These are phyloP conservation scores for Mercurialis annua DNA, from an alignment of 345 rosid genomes.

Conservation along the genomic window DNA sequence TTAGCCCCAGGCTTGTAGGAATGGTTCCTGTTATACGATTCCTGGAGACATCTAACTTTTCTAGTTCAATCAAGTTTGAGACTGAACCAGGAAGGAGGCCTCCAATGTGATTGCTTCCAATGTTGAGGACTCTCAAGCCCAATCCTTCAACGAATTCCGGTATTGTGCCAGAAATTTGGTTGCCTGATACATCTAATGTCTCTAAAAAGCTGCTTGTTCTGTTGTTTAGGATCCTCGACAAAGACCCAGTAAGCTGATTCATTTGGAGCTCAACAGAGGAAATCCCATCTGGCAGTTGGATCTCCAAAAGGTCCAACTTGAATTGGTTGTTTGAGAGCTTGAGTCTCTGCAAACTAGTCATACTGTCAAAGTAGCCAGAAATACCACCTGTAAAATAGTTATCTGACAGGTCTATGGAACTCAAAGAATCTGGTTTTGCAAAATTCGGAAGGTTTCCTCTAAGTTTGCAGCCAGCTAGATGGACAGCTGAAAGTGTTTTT, in stretches of 20 bases:
- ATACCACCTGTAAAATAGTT: slow-evolving; percentile 60
- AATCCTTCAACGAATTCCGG: slow-evolving; percentile 65
- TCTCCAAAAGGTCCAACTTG: slow-evolving; percentile 55
- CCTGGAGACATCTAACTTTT: slow-evolving; percentile 66
- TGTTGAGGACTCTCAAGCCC: slow-evolving; percentile 59
- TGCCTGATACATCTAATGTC: slow-evolving; percentile 57
- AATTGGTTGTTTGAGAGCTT: slow-evolving; percentile 74
- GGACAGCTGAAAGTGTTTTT: slow-evolving; percentile 54
- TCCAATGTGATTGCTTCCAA: slow-evolving; percentile 67
- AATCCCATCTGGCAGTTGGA: slow-evolving; percentile 57
- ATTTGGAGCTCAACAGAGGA: slow-evolving; percentile 61
- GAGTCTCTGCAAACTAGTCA: slow-evolving; percentile 58
- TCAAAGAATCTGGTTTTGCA: slow-evolving; percentile 55
- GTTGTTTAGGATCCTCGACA: slow-evolving; percentile 60
- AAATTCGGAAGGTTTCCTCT: slow-evolving; percentile 65
- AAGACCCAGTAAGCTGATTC: slow-evolving; percentile 63
- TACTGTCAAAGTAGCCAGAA: slow-evolving; percentile 49
- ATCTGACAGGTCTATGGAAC: slow-evolving; percentile 64
- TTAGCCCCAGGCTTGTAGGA: slow-evolving; percentile 57
- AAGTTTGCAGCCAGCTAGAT: slow-evolving; percentile 79
- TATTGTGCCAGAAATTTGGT: slow-evolving; percentile 59
- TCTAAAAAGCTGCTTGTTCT: slow-evolving; percentile 72
- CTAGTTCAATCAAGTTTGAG: slow-evolving; percentile 62
- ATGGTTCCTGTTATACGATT: slow-evolving; percentile 65
- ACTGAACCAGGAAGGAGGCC: slow-evolving; percentile 79